Evolutionary conservation across 1,139 yeast species (phyloP).

Genomic region (Wickerhamomyces sp.): DNA sequence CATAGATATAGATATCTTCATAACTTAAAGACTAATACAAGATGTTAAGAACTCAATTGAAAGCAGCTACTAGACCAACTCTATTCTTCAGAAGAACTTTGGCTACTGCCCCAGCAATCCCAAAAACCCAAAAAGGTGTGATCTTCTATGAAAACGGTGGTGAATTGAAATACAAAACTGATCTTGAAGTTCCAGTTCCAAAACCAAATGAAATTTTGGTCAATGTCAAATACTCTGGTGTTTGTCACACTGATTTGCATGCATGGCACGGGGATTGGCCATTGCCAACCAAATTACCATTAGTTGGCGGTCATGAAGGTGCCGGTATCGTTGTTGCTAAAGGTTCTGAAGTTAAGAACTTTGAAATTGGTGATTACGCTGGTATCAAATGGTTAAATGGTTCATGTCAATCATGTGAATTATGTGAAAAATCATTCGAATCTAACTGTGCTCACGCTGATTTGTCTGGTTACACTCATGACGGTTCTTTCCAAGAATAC

Average conservation of each 20-base stretch:
- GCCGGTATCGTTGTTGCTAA: conserved; percentile 60
- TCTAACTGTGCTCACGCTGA: conserved; percentile 58
- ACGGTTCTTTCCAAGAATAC: conserved; percentile 65
- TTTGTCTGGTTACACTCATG: conserved; percentile 64
- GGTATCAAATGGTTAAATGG: conserved; percentile 68
- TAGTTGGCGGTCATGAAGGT: conserved; percentile 72
- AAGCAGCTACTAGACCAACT: conserved; percentile 12
- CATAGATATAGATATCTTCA: too few relatives aligned
- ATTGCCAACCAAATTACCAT: conserved; percentile 51
- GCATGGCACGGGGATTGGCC: conserved; percentile 77
- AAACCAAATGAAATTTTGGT: conserved; percentile 56
- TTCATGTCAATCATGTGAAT: conserved; percentile 58
- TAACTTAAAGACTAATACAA: not conserved
- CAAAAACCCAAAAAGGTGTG: conserved; percentile 48
- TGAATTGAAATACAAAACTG: conserved; percentile 47
- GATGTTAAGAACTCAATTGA: conserved; percentile 18
- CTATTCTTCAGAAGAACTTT: conserved; percentile 20
- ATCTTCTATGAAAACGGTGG: conserved; percentile 48
- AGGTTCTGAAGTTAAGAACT: conserved; percentile 54
- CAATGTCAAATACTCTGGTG: conserved; percentile 64
- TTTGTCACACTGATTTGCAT: conserved; percentile 66
- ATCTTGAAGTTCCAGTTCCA: conserved; percentile 57
- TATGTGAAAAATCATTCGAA: conserved; percentile 50
- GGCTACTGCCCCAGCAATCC: conserved; percentile 46
- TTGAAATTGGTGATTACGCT: conserved; percentile 59